phyloP scores from a whole-genome alignment of 1,284 basidiomycete species.

The Coniferiporia weirii region DNA sequence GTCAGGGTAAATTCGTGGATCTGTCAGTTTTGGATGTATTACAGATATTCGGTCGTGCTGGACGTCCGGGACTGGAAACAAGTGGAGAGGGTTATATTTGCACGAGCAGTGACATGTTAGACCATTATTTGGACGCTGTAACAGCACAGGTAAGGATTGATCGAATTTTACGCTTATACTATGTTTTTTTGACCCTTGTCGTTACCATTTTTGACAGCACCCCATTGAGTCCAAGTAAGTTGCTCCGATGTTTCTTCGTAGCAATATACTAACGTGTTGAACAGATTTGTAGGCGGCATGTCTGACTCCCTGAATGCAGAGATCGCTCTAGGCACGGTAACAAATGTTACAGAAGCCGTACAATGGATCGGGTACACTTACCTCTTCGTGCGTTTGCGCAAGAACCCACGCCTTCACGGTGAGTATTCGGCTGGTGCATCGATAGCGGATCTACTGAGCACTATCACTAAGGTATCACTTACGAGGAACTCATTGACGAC shows the following conservation, averaged over 20 bases:
- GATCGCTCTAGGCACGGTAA: constrained; percentile 91
- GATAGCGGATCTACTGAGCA: neutral
- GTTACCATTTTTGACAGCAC: constrained; percentile 42
- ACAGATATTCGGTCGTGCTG: constrained; percentile 96
- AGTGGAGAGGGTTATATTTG: constrained; percentile 98
- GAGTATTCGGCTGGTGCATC: constrained; percentile 21
- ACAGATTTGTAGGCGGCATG: constrained; percentile 84
- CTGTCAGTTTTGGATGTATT: constrained; percentile 94
- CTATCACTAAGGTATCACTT: constrained; percentile 59
- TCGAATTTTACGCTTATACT: neutral
- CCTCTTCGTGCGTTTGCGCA: constrained; percentile 92
- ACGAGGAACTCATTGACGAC: constrained; percentile 72
- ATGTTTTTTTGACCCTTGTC: constrained; percentile 11
- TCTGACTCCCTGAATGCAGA: constrained; percentile 95
- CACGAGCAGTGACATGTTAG: constrained; percentile 89
- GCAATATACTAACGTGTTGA: neutral
- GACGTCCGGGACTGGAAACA: constrained; percentile 91
- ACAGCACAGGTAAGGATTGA: constrained; percentile 66
- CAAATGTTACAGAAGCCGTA: constrained; percentile 82
- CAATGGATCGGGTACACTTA: constrained; percentile 98
- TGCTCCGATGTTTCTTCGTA: neutral
- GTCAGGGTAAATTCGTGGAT: constrained; percentile 87
- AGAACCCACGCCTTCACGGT: constrained; percentile 92
- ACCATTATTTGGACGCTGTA: constrained; percentile 88
- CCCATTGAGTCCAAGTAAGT: constrained; percentile 92